Evolutionary conservation across 2,329 filamentous ascomycete genomes (phyloP).

Genomic region (Uncinocarpus reesii): DNA sequence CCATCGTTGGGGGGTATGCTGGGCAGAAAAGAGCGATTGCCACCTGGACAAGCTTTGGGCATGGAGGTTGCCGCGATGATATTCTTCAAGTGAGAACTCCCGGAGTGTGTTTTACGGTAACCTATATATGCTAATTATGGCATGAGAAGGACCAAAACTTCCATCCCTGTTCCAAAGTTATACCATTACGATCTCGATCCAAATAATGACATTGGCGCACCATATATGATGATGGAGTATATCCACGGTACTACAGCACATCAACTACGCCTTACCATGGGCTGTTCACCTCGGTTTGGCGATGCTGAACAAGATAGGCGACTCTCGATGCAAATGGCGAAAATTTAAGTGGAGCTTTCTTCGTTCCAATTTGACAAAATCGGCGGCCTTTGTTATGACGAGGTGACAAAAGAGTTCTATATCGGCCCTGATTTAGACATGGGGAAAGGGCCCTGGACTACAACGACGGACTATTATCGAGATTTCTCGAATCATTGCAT

Average conservation of each 20-base stretch:
- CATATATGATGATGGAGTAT: conserved; percentile 13
- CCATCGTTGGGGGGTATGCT: background rate
- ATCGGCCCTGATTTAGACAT: conserved; percentile 4
- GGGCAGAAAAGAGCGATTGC: background rate
- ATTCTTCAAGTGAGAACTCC: conserved; percentile 1
- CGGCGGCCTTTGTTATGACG: conserved; percentile 2
- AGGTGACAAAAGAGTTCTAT: background rate
- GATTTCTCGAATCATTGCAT: conserved; percentile 8
- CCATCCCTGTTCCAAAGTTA: conserved; percentile 9
- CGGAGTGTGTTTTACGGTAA: background rate
- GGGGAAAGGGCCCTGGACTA: conserved; percentile 3
- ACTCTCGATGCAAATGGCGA: conserved; percentile 10
- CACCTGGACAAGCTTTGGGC: background rate
- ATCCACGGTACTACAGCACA: conserved; percentile 9
- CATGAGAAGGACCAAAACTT: background rate
- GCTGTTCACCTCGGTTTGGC: background rate
- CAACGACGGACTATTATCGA: conserved; percentile 5
- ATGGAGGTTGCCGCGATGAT: conserved; percentile 3
- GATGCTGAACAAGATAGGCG: conserved; percentile 1
- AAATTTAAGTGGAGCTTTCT: conserved; percentile 10
- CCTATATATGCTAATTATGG: background rate
- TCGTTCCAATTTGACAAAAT: conserved; percentile 9
- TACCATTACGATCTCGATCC: conserved; percentile 1
- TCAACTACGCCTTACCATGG: background rate
- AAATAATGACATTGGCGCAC: conserved; percentile 6